These are phyloP conservation scores for Sporothrix pallida DNA, from an alignment of 2,329 filamentous ascomycete genomes.

Conservation along the genomic window DNA sequence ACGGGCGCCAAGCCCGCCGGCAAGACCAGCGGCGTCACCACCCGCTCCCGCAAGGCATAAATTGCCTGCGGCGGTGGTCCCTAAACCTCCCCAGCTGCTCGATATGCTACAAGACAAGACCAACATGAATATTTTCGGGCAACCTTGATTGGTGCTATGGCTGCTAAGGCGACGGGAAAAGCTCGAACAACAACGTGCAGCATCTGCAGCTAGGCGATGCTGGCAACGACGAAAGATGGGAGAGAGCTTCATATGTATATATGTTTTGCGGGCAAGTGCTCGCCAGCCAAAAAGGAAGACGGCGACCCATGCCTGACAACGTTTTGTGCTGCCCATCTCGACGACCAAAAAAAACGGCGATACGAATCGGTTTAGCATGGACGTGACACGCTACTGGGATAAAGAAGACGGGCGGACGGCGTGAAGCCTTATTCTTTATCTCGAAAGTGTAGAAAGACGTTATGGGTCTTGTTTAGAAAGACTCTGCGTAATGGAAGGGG, in stretches of 20 bases:
- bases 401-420: slow-evolving; percentile 25
- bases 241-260: slow-evolving; percentile 1
- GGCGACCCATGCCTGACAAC: not conserved
- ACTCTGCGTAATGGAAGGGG: not conserved
- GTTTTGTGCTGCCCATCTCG: slow-evolving; percentile 18
- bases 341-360: slow-evolving; percentile 31
- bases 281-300: not conserved
- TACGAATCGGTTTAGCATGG: slow-evolving; percentile 31
- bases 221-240: slow-evolving; percentile 15
- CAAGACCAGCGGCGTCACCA: slow-evolving; percentile 50
- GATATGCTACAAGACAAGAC: not conserved
- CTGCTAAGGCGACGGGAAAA: not conserved
- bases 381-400: slow-evolving; percentile 22
- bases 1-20: slow-evolving; percentile 61
- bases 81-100: not conserved
- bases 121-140: not conserved
- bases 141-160: not conserved
- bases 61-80: not conserved
- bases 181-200: not conserved
- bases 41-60: slow-evolving; percentile 74
- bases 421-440: slow-evolving; percentile 21
- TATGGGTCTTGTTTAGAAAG: not conserved
- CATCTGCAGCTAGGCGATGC: slow-evolving; percentile 1
- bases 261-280: slow-evolving; percentile 31
- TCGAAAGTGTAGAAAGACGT: not conserved